These are phyloP conservation scores for Russula griseocarnosa DNA, from an alignment of 768 basidiomycete species.

Conservation along the genomic window DNA sequence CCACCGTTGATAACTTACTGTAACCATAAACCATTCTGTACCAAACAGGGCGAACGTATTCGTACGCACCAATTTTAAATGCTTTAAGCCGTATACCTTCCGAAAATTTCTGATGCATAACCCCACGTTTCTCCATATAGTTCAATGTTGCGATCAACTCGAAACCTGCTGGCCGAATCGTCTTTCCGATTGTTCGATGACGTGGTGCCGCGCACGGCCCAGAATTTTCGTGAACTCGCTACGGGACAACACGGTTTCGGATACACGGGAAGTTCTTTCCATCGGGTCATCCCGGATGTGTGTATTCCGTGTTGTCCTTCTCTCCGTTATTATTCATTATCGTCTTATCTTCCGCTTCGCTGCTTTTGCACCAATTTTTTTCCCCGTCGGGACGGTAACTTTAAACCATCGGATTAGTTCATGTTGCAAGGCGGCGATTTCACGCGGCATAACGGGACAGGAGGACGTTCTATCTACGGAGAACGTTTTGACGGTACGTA, in stretches of 20 bases:
- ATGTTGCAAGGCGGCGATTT: constrained; percentile 44
- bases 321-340: background rate
- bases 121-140: constrained; percentile 34
- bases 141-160: constrained; percentile 63
- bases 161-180: constrained; percentile 61
- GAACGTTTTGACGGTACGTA: constrained; percentile 35
- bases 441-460: constrained; percentile 37
- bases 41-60: constrained; percentile 34
- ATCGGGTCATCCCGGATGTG: constrained; percentile 48
- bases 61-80: constrained; percentile 14
- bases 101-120: background rate
- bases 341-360: background rate
- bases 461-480: constrained; percentile 41
- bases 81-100: background rate
- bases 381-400: background rate
- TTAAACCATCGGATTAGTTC: constrained; percentile 30
- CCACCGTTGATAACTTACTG: background rate
- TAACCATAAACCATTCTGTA: no score
- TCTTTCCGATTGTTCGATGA: constrained; percentile 83
- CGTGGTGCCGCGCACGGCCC: constrained; percentile 73
- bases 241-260: constrained; percentile 65
- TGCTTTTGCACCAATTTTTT: background rate
- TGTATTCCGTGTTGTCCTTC: constrained; percentile 12
- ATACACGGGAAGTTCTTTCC: constrained; percentile 66
- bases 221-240: constrained; percentile 79